These are phyloP conservation scores for Sugiyamaella grinbergsii DNA, from an alignment of 1,139 yeast genomes.

Conservation along the genomic window DNA sequence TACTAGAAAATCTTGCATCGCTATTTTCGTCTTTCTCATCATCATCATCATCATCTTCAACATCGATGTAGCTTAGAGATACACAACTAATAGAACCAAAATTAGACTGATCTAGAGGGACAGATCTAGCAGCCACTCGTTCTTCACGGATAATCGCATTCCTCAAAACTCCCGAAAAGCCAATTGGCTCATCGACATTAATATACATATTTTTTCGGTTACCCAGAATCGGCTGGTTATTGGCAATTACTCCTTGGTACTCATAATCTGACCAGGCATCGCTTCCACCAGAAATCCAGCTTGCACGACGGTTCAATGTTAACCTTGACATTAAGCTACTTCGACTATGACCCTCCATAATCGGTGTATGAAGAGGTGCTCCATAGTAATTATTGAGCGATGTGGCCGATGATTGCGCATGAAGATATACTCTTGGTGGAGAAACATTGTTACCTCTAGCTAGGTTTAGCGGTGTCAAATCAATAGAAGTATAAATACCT, in stretches of 20 bases:
- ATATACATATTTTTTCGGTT: conserved; percentile 29
- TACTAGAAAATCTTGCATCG: neutral
- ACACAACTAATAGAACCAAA: conserved; percentile 13
- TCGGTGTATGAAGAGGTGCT: conserved; percentile 4
- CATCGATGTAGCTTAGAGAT: conserved; percentile 11
- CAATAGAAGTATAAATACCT: conserved; percentile 37
- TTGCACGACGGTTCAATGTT: conserved; percentile 29
- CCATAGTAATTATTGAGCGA: conserved; percentile 23
- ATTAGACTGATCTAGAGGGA: conserved; percentile 12
- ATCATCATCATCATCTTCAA: conserved; percentile 4
- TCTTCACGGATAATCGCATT: conserved; percentile 39
- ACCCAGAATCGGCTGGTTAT: conserved; percentile 19
- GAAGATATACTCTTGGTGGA: conserved; percentile 25
- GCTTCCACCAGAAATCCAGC: conserved; percentile 30
- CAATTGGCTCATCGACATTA: conserved; percentile 32
- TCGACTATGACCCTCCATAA: conserved; percentile 4
- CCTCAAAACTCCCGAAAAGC: conserved; percentile 41
- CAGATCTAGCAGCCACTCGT: conserved; percentile 21
- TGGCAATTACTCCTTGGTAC: conserved; percentile 30
- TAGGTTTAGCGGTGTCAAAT: conserved; percentile 35
- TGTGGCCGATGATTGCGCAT: conserved; percentile 29
- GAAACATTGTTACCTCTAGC: conserved; percentile 24
- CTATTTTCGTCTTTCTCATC: neutral
- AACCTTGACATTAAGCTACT: conserved; percentile 25
- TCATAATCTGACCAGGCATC: conserved; percentile 35